Base-by-base conservation (phyloP, 2,329 filamentous ascomycete species). In the Penicillium sp. region DNA sequence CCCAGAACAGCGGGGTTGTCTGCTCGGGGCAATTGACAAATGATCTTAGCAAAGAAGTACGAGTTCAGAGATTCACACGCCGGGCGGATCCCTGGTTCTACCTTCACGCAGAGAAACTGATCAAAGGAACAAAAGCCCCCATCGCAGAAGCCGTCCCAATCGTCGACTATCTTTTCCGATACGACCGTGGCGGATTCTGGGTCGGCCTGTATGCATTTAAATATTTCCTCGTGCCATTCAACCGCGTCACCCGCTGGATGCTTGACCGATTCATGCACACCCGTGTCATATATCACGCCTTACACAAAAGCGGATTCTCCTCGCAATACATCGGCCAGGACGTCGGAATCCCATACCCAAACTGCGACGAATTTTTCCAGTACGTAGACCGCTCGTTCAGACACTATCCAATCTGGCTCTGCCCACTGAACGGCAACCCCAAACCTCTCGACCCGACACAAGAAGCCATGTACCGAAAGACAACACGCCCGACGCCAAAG, bases 161-260 rank as follows among this genome's bases (percentile, higher is more conserved):
- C 2, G 59, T 59, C 6, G 68, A 71, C 60, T 73, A 73, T 45
- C 62, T 73, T 26, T 74, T 74, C 63, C 70, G 73, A 3, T 75
- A 87, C 63, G 84, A 88, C 64, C 75, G 85, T 2, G 84, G 82
- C 12, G 83, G 79, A 0, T 88, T 88, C 70, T 87, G 84, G 85
- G 81, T 80, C 0, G 84, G 82, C 2, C 70, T 73, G 2, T 82
- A 81, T 40, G 83, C 83, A 1, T 87, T 83, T 68, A 70, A 77
- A 3, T 87, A 86, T 65, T 85, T 86, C 70, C 62, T 76, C 7
- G 77, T 78, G 0, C 84, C 84, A 0, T 87, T 87, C 73, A 86
- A 80, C 60, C 72, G 70, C 9, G 64, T 85, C 49, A 83, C 82
- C 0, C 78, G 85, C 3, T 84, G 77, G 71, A 64, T 81, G 1